phyloP scores from a whole-genome alignment of 352 stramenopile genomes.

The Phytopythium montanum region DNA sequence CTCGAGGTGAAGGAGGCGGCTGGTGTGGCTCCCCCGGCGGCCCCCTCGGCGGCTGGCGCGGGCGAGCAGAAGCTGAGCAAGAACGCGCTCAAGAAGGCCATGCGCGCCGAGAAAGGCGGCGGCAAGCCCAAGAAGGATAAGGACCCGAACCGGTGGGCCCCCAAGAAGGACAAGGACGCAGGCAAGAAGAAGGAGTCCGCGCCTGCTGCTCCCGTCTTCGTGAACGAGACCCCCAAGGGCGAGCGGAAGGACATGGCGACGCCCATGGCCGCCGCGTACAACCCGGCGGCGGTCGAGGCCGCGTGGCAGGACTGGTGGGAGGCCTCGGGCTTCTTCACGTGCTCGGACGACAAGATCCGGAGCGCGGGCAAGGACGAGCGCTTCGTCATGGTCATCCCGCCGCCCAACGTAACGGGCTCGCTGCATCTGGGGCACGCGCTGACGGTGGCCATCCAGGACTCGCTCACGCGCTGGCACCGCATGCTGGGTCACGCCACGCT shows the following conservation, averaged over 20 bases:
- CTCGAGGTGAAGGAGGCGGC: constrained; percentile 11
- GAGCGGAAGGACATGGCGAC: constrained; percentile 93
- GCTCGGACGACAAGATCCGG: constrained; percentile 84
- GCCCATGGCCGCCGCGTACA: constrained; percentile 93
- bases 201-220: constrained; percentile 53
- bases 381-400: constrained; percentile 97
- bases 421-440: constrained; percentile 99
- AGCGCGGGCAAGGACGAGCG: constrained; percentile 75
- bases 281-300: constrained; percentile 95
- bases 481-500: constrained; percentile 98
- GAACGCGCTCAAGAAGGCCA: constrained; percentile 95
- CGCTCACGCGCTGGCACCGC: constrained; percentile 96
- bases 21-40: not conserved
- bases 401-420: constrained; percentile 83
- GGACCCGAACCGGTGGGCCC: constrained; percentile 89
- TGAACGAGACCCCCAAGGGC: constrained; percentile 93
- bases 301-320: constrained; percentile 99
- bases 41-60: not conserved
- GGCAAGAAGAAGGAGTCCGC: constrained; percentile 81
- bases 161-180: constrained; percentile 82
- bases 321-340: constrained; percentile 93
- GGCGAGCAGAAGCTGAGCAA: constrained; percentile 89
- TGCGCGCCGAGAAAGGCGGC: constrained; percentile 79
- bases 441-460: constrained; percentile 97
- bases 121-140: constrained; percentile 94